Evolutionary conservation across 148 eudicot genomes (phyloP).

Genomic region (Chenopodium formosanum): DNA sequence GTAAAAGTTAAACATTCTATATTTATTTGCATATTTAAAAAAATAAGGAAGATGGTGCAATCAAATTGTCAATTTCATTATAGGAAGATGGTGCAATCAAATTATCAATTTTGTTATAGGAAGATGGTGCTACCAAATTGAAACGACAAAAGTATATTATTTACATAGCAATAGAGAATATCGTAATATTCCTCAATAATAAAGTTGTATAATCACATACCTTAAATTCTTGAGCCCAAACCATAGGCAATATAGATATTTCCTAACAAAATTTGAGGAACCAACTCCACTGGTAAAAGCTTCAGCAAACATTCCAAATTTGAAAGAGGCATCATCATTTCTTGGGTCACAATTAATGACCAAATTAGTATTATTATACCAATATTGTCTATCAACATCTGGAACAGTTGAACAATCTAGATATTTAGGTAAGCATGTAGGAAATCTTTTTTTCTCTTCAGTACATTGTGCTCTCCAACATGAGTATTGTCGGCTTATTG

Average conservation of each 20-base stretch:
- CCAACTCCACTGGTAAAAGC: slow-evolving; percentile 82
- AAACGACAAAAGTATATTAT: too few relatives aligned
- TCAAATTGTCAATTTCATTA: too few relatives aligned
- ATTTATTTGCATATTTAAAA: too few relatives aligned
- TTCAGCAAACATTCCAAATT: slow-evolving; percentile 82
- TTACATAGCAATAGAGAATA: too few relatives aligned
- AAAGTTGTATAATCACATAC: slow-evolving; percentile 26
- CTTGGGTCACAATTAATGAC: slow-evolving; percentile 57
- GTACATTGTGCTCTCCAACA: slow-evolving; percentile 71
- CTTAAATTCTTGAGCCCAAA: slow-evolving; percentile 87
- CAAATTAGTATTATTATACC: slow-evolving; percentile 58
- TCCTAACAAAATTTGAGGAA: slow-evolving; percentile 49
- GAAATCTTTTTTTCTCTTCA: slow-evolving; percentile 38
- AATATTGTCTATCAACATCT: slow-evolving; percentile 43
- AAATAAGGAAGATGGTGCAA: too few relatives aligned
- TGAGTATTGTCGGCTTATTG: slow-evolving; percentile 73
- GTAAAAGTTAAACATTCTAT: too few relatives aligned
- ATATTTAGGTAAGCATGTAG: slow-evolving; percentile 43
- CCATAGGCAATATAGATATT: slow-evolving; percentile 88
- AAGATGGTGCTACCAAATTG: too few relatives aligned
- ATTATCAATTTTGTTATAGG: too few relatives aligned
- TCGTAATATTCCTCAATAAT: too few relatives aligned
- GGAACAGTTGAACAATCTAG: slow-evolving; percentile 54
- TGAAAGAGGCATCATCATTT: slow-evolving; percentile 57
- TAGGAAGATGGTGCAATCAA: too few relatives aligned